These are phyloP conservation scores for Pythium brassicae DNA, from an alignment of 352 stramenopile genomes.

Conservation along the genomic window DNA sequence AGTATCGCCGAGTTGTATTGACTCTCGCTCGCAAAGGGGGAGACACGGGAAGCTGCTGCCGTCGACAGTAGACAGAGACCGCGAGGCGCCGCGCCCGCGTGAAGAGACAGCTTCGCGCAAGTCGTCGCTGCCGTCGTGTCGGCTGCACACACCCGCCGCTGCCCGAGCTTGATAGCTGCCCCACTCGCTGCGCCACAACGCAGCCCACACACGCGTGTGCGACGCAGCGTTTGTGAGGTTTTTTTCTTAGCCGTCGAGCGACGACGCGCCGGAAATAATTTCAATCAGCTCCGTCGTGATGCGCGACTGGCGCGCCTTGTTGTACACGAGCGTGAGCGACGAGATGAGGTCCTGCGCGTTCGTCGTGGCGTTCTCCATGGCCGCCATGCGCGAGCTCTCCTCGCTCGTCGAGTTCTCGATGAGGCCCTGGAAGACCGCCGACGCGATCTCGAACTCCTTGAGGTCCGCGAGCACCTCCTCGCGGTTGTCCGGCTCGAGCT, in stretches of 20 bases:
- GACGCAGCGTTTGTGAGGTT: not conserved
- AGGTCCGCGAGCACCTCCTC: slow-evolving; percentile 95
- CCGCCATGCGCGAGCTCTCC: slow-evolving; percentile 98
- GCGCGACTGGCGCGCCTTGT: slow-evolving; percentile 92
- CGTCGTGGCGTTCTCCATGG: slow-evolving; percentile 99
- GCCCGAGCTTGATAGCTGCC: no score
- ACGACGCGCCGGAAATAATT: slow-evolving; percentile 97
- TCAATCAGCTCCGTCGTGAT: slow-evolving; percentile 98
- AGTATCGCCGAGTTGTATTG: not conserved
- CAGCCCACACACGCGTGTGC: slow-evolving; percentile 16
- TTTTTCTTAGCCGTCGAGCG: slow-evolving; percentile 80
- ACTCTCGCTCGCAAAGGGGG: not conserved
- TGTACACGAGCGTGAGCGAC: slow-evolving; percentile 87
- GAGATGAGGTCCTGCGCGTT: slow-evolving; percentile 98
- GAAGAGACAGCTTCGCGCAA: no score
- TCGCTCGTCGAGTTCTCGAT: slow-evolving; percentile 98
- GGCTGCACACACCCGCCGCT: no score
- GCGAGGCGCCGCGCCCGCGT: no score
- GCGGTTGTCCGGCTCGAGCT: slow-evolving; percentile 98
- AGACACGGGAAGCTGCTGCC: not conserved
- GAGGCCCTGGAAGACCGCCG: slow-evolving; percentile 93
- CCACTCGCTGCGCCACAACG: not conserved
- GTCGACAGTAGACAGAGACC: not conserved
- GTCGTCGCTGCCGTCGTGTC: not conserved
- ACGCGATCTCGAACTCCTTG: slow-evolving; percentile 92